Base-by-base conservation (phyloP, 768 basidiomycete genomes). In the Lepiota venenata region DNA sequence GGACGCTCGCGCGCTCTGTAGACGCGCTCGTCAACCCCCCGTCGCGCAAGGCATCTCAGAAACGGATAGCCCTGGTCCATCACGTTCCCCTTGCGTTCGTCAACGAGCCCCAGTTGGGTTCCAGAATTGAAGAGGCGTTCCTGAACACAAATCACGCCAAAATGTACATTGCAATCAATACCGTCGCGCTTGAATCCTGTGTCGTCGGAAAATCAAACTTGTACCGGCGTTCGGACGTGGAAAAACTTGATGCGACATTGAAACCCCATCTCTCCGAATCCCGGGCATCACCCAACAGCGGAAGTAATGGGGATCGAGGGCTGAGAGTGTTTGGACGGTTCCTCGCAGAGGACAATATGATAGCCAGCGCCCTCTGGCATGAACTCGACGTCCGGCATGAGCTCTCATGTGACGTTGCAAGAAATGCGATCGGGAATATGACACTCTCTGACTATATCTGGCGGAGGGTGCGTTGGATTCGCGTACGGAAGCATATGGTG, bases 321-420 rank as follows among this genome's bases (percentile, higher is more conserved):
- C 76, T 99, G 20, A 76, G 82, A 7, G 87, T 83, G 0, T 98
- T 98, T 58, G 88, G 87, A 0, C 83, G 87, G 11, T 98, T 88
- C 70, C 79, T 98, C 40, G 96, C 97, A 0, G 97, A 99, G 70
- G 97, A 99, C 73, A 98, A 98, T 71, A 96, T 92, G 91, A 96
- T 99, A 54, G 97, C 86, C 15, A 76, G 83, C 44, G 83, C 91
- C 1, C 73, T 99, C 11, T 98, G 94, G 97, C 92, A 98, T 66
- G 92, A 98, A 66, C 77, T 98, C 2, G 87, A 83, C 35, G 74
- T 93, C 35, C 80, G 90, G 43, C 97, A 99, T 65, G 87, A 92
- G 54, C 78, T 98, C 56, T 95, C 93, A 0, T 87, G 84, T 65
- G 96, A 98, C 64, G 84, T 96, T 50, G 95, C 88, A 1, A 80